Percentiles rank a stretch among this genome's conserved stretches.
Conservation (phyloP, 2,329 filamentous ascomycete species). For the Capronia epimyces region DNA sequence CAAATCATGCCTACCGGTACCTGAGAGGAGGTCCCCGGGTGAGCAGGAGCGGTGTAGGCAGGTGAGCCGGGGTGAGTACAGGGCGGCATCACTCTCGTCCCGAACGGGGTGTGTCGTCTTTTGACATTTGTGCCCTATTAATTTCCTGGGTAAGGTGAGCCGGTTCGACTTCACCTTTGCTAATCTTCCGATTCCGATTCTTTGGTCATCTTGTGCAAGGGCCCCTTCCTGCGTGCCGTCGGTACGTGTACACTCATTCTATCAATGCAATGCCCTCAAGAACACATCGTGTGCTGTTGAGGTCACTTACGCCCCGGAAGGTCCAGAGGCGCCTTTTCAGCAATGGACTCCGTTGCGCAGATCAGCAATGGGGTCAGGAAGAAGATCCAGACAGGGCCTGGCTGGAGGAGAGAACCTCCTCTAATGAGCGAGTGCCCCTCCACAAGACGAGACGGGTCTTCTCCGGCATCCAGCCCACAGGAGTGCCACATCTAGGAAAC, state of each 20-base stretch:
- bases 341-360: background rate
- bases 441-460: constrained; percentile 57
- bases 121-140: too few relatives aligned
- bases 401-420: background rate
- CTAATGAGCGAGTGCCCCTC: background rate
- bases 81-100: too few relatives aligned
- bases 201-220: too few relatives aligned
- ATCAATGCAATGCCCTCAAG: constrained; percentile 14
- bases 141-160: too few relatives aligned
- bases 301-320: background rate
- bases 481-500: constrained; percentile 88
- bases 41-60: too few relatives aligned
- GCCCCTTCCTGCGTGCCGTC: constrained; percentile 5
- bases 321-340: constrained; percentile 6
- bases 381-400: background rate
- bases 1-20: too few relatives aligned
- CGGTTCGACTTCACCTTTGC: too few relatives aligned
- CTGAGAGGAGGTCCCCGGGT: too few relatives aligned
- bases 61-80: too few relatives aligned
- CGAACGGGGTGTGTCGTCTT: too few relatives aligned
- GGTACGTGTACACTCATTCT: constrained; percentile 20
- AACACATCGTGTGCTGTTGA: background rate
- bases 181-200: too few relatives aligned
- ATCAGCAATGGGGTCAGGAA: background rate
- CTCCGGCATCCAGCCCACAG: constrained; percentile 95